Base-by-base conservation (phyloP, 257 asterid genomes). In the Nicotiana knightiana region DNA sequence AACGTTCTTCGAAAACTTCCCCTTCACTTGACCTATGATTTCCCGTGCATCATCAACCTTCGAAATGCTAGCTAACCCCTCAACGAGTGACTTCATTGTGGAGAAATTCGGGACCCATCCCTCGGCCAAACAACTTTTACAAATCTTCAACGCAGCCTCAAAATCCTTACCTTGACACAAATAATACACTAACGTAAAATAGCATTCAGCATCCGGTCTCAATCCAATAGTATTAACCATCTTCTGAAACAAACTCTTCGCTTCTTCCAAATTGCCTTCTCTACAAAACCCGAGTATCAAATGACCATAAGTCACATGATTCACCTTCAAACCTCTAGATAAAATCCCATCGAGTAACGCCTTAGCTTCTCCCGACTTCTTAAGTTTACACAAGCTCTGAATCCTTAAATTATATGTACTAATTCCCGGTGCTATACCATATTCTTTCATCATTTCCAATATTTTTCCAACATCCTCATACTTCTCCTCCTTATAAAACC, bases 51-150 rank as follows among this genome's bases (percentile, higher is more conserved):
- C 97, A 13, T 89, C 89, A 67, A 89, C 88, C 83, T 86, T 94
- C 9, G 84, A 88, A 66, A 86, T 88, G 83, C 91, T 87, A 80
- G 84, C 91, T 51, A 96, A 84, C 48, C 98, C 97, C 63, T 88
- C 85, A 33, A 94, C 98, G n/a, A 96, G 99, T 61, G 82, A 58
- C 86, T 80, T 93, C 98, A 91, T 92, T 51, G 90, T 90, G 1
- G 94, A 53, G 79, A 91, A 63, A 86, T 89, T 92, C 0, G 98
- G 99, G 17, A 93, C 88, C 97, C 98, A 92, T 9, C 91, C 92
- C 84, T 83, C 89, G 2, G 61, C 81, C 89, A 93, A 90, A 78
- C 92, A 85, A 48, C 85, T 93, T 73, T 84, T 87, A 48, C 89
- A 91, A 4, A 90, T 59, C 24, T 70, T 80, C 62, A 90, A 51